A percentile compares a stretch with the other conserved stretches of the same genome.
These are phyloP conservation scores for Gigaspora rosea DNA, from an alignment of 192 early-diverging fungal genomes.

Conservation along the genomic window DNA sequence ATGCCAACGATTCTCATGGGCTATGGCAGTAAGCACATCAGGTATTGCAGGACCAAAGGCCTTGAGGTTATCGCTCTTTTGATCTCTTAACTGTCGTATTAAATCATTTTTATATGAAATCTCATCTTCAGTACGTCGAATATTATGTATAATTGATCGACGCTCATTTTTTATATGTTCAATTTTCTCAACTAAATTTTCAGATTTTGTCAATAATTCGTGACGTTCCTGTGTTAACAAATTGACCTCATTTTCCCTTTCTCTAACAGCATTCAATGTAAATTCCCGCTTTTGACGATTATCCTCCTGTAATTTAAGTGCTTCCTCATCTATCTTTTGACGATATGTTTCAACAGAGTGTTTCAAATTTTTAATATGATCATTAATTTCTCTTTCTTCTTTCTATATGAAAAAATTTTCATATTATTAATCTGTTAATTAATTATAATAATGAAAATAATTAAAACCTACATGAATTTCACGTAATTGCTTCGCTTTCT, in stretches of 20 bases:
- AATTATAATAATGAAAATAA: too few species aligned
- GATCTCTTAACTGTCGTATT: conserved; percentile 55
- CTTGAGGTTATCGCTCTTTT: conserved; percentile 65
- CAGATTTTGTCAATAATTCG: conserved; percentile 8
- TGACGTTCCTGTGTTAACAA: conserved; percentile 37
- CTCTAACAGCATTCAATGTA: conserved; percentile 44
- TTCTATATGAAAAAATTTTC: conserved; percentile 1
- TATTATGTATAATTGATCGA: not conserved
- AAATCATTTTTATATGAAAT: conserved; percentile 19
- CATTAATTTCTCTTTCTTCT: conserved; percentile 49
- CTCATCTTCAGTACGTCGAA: conserved; percentile 33
- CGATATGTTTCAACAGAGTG: conserved; percentile 46
- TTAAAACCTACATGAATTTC: conserved; percentile 29
- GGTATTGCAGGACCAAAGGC: conserved; percentile 74
- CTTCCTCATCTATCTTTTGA: conserved; percentile 54
- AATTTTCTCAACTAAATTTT: conserved; percentile 13
- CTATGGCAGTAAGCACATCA: conserved; percentile 59
- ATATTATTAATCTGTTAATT: not conserved
- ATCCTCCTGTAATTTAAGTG: conserved; percentile 34
- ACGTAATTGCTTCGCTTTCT: conserved; percentile 50
- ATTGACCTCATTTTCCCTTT: conserved; percentile 41
- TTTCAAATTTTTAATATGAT: conserved; percentile 41
- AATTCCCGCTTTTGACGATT: conserved; percentile 39
- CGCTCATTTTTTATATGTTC: conserved; percentile 11
- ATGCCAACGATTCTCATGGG: conserved; percentile 41